These are phyloP conservation scores for Zelopaecilomyces penicillatus DNA, from an alignment of 2,329 filamentous ascomycete species.

Conservation along the genomic window DNA sequence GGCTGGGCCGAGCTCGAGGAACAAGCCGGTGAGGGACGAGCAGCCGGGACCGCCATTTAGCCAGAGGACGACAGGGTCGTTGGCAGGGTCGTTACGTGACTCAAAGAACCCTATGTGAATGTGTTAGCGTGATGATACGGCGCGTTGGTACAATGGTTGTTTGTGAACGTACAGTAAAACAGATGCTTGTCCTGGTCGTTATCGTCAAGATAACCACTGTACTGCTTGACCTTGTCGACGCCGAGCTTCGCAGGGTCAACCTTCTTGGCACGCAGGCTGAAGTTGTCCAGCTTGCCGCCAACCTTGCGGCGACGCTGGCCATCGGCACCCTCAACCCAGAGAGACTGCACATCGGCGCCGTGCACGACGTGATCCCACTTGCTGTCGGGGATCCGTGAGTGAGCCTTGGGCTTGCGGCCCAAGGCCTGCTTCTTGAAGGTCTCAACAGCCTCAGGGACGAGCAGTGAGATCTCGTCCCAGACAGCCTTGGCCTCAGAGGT, in stretches of 20 bases:
- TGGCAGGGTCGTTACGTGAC: constrained; percentile 29
- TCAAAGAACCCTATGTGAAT: constrained; percentile 45
- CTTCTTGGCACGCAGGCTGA: constrained; percentile 81
- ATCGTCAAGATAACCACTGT: constrained; percentile 94
- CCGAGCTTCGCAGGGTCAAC: constrained; percentile 77
- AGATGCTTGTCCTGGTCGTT: constrained; percentile 94
- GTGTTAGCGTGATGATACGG: constrained; percentile 26
- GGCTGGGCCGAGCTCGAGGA: constrained; percentile 69
- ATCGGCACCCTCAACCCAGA: constrained; percentile 67
- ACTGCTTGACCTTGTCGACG: constrained; percentile 92
- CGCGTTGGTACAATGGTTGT: neutral
- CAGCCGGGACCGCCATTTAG: constrained; percentile 28
- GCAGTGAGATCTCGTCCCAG: constrained; percentile 80
- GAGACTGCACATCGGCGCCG: constrained; percentile 70
- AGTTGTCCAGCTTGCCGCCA: constrained; percentile 73
- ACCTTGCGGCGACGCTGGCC: constrained; percentile 76
- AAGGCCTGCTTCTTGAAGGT: constrained; percentile 60
- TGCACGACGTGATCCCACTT: constrained; percentile 87
- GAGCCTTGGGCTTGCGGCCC: constrained; percentile 71
- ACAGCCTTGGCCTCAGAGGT: constrained; percentile 66
- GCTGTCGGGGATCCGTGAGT: constrained; percentile 61
- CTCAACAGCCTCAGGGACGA: constrained; percentile 70
- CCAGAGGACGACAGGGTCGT: constrained; percentile 48
- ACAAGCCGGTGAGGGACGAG: constrained; percentile 34
- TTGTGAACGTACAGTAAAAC: constrained; percentile 73